Base-by-base conservation (phyloP, 1,139 yeast genomes). In the Meyerozyma athensensis region DNA sequence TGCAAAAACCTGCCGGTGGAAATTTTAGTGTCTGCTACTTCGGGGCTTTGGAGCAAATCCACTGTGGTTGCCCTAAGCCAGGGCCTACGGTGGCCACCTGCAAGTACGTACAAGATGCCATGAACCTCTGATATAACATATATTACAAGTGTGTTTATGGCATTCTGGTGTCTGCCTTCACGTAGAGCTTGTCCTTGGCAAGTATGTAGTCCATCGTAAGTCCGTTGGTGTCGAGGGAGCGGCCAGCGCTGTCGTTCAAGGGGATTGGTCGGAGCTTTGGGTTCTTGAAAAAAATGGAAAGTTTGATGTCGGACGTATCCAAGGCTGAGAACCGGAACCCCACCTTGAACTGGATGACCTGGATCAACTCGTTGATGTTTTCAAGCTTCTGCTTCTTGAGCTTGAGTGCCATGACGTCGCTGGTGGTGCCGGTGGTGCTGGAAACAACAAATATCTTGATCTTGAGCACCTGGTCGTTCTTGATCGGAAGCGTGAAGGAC, bases 121-220 rank as follows among this genome's bases (percentile, higher is more conserved):
- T n/a, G n/a, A n/a, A n/a, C n/a, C n/a, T n/a, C n/a, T n/a, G n/a
- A n/a, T n/a, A n/a, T n/a, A n/a, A n/a, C n/a, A n/a, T n/a, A n/a
- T n/a, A n/a, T n/a, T n/a, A n/a, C n/a, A n/a, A n/a, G n/a, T n/a
- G n/a, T n/a, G n/a, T n/a, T n/a, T n/a, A n/a, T n/a, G n/a, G n/a
- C n/a, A n/a, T n/a, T n/a, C n/a, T n/a, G n/a, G n/a, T n/a, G n/a
- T n/a, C n/a, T n/a, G 59, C 63, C 28, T 44, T 45, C 17, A 61
- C 48, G 39, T 55, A 58, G 13, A 61, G 43, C 40, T 54, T 57
- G 13, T 53, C 56, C 41, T 61, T 61, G 23, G 52, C 43, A 42
- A 51, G 47, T 12, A 62, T 46, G 39, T 59, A 61, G 39, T 62
- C 66, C 43, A 59, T 43, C 19, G 60, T 39, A 20, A 60, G 45